Percentiles rank a stretch among this genome's conserved stretches.
Evolutionary conservation across 768 basidiomycete species (phyloP).

Genomic region (Hygrocybe punicea): DNA sequence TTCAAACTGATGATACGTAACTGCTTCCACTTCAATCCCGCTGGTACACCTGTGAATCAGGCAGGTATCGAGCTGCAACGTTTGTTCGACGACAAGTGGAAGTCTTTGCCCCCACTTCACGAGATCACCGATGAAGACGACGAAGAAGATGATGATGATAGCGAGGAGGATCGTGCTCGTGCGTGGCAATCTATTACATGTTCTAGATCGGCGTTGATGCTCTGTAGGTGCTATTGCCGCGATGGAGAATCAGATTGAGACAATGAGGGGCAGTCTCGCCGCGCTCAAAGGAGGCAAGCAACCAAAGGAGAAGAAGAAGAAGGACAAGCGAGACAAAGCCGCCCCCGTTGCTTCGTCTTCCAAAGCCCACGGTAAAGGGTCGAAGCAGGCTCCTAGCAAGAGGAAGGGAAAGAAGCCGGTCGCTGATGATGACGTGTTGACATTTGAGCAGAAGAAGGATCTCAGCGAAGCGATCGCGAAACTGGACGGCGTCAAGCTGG

Average conservation of each 20-base stretch:
- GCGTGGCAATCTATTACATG: conserved; percentile 28
- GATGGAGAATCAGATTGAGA: conserved; percentile 81
- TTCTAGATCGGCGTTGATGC: conserved; percentile 17
- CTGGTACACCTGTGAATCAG: conserved; percentile 79
- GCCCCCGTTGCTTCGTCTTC: conserved; percentile 60
- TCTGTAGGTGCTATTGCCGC: conserved; percentile 61
- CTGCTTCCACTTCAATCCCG: conserved; percentile 88
- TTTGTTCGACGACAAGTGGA: conserved; percentile 93
- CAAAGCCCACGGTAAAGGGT: conserved; percentile 54
- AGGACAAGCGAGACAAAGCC: conserved; percentile 53
- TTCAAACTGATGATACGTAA: conserved; percentile 95
- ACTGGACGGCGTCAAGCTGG: conserved; percentile 78
- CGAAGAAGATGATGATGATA: conserved; percentile 64
- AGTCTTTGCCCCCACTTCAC: conserved; percentile 60
- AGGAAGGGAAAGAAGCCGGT: conserved; percentile 63
- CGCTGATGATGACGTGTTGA: conserved; percentile 76
- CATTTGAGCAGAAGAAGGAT: conserved; percentile 98
- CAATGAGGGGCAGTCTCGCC: conserved; percentile 67
- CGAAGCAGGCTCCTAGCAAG: conserved; percentile 42
- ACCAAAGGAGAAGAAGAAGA: conserved; percentile 69
- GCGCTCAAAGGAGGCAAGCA: conserved; percentile 54
- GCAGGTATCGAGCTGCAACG: conserved; percentile 83
- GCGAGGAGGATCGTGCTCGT: conserved; percentile 69
- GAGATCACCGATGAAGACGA: conserved; percentile 60
- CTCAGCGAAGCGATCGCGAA: conserved; percentile 89